Evolutionary conservation across 2,329 filamentous ascomycete genomes (phyloP).

Genomic region (Knufia fluminis): DNA sequence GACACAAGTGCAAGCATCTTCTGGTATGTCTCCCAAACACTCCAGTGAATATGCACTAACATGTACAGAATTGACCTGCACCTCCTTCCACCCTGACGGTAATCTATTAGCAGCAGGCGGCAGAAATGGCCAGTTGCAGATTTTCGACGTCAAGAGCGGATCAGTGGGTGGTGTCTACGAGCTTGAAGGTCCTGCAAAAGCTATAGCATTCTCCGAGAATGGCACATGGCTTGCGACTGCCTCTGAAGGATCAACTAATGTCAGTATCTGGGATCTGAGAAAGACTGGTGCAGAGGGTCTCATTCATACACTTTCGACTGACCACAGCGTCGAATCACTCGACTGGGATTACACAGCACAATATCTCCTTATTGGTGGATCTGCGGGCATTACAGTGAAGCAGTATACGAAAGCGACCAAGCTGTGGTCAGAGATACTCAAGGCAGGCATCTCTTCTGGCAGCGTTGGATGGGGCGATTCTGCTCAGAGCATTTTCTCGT

Average conservation of each 20-base stretch:
- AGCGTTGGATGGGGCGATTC: conserved; percentile 68
- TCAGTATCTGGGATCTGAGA: conserved; percentile 85
- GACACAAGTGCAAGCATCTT: conserved; percentile 69
- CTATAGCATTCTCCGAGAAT: conserved; percentile 85
- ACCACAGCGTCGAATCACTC: conserved; percentile 60
- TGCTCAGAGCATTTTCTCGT: conserved; percentile 63
- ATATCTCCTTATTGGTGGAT: conserved; percentile 74
- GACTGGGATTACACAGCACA: conserved; percentile 94
- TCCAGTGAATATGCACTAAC: conserved; percentile 12
- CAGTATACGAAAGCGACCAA: conserved; percentile 83
- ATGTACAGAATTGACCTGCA: conserved; percentile 58
- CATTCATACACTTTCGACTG: conserved; percentile 78
- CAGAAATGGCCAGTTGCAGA: conserved; percentile 68
- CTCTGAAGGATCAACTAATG: conserved; percentile 63
- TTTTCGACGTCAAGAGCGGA: conserved; percentile 78
- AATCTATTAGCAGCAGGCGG: conserved; percentile 82
- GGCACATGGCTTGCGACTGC: conserved; percentile 89
- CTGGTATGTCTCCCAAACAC: conserved; percentile 49
- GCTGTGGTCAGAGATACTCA: conserved; percentile 77
- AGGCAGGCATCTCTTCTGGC: conserved; percentile 63
- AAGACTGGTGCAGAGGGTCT: conserved; percentile 55
- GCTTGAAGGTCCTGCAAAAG: conserved; percentile 56
- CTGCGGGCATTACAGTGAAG: conserved; percentile 73
- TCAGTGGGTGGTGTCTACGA: conserved; percentile 66
- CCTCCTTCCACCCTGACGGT: conserved; percentile 92